Evolutionary conservation across 257 asterid species (phyloP), one percentile per base, ranked within the genome.

Genomic region (Salvia miltiorrhiza): DNA sequence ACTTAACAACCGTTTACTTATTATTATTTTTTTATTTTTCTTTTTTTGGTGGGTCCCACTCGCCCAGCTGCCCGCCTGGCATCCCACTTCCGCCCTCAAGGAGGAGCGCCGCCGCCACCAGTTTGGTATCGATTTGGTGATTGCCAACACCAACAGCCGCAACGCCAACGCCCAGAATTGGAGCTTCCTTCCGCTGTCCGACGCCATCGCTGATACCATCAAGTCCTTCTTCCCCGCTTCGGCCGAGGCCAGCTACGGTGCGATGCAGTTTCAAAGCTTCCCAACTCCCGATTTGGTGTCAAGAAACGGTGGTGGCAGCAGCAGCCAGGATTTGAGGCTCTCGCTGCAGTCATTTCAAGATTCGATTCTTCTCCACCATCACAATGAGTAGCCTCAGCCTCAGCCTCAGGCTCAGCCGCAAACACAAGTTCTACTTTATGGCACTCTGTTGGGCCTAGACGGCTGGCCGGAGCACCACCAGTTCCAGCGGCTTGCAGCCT

Each of bases 1-100:
- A n/a, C n/a, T n/a, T n/a, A n/a, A n/a, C n/a, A n/a, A n/a, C n/a
- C n/a, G n/a, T n/a, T n/a, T n/a, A n/a, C n/a, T n/a, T n/a, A n/a
- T n/a, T n/a, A n/a, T n/a, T n/a, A n/a, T n/a, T n/a, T n/a, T n/a
- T n/a, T n/a, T n/a, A 26, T 26, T 26, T 26, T 26, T 26, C 30
- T 26, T n/a, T n/a, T n/a, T n/a, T n/a, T n/a, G n/a, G n/a, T n/a
- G n/a, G n/a, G n/a, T n/a, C n/a, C n/a, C n/a, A n/a, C 96, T 93
- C 23, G 97, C 84, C n/a, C 84, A 90, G 73, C 85, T 90, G 5
- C 99, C 99, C 3, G 83, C 99, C 23, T 90, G 97, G 99, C 79
- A 87, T 24, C 99, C 99, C 8, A 78, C 86, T 4, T 7, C 39
- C 24, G 26, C 24, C 3, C 20, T 49, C 13, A 24, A 55, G 13